These are phyloP conservation scores for Chaetomiaceae sp. DNA, from an alignment of 2,329 filamentous ascomycete genomes.

Conservation along the genomic window DNA sequence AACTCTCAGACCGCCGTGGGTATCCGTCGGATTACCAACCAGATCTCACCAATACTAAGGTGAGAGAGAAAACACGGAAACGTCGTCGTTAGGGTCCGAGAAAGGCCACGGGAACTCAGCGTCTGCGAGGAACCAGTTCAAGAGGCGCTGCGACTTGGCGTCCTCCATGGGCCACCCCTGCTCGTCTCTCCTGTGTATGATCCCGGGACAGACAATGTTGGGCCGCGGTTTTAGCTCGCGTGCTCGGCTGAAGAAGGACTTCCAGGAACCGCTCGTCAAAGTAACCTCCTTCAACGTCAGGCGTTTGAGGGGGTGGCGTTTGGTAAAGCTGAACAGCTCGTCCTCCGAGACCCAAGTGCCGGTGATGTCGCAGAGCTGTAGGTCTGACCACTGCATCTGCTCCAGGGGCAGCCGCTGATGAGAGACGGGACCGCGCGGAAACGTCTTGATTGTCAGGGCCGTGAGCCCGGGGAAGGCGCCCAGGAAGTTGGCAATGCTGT, in stretches of 20 bases:
- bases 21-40: too few species aligned
- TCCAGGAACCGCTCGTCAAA: conserved; percentile 1
- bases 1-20: too few species aligned
- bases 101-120: not conserved
- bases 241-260: not conserved
- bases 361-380: conserved; percentile 1
- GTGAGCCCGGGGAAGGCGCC: not conserved
- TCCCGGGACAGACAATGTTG: not conserved
- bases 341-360: conserved; percentile 1
- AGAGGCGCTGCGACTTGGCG: not conserved
- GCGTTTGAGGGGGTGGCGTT: conserved; percentile 1
- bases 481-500: conserved; percentile 5
- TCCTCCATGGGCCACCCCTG: not conserved
- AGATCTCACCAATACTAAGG: too few species aligned
- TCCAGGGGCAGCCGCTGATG: not conserved
- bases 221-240: not conserved
- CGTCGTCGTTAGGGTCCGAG: not conserved
- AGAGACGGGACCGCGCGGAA: not conserved
- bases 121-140: not conserved
- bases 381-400: not conserved
- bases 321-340: not conserved
- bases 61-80: too few species aligned
- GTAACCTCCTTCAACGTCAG: not conserved
- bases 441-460: conserved; percentile 3
- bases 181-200: not conserved